Evolutionary conservation across 1,284 basidiomycete genomes (phyloP).

Genomic region (Cryptococcus maquisensis): DNA sequence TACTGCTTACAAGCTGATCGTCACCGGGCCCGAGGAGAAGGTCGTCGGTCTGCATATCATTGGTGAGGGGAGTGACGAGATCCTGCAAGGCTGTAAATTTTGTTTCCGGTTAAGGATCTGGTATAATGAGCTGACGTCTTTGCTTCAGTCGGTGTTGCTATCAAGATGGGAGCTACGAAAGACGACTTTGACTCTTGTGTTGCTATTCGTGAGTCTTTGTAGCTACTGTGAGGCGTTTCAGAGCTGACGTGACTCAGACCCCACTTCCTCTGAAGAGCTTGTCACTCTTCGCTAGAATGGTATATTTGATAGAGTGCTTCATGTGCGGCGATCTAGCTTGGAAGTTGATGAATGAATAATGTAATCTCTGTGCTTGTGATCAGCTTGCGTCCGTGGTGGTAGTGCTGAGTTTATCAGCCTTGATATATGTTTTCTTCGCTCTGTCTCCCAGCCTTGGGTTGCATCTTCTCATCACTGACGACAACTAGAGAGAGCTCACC

Average conservation of each 20-base stretch:
- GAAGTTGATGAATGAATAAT: no score
- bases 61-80: slow-evolving; percentile 83
- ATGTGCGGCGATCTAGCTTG: not conserved
- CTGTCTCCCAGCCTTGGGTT: no score
- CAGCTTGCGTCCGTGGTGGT: no score
- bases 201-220: slow-evolving; percentile 62
- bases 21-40: slow-evolving; percentile 79
- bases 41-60: slow-evolving; percentile 94
- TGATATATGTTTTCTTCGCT: no score
- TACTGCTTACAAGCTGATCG: slow-evolving; percentile 86
- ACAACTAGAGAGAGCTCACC: no score
- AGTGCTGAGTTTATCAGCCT: no score
- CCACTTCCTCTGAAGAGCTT: slow-evolving; percentile 48
- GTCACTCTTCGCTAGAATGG: slow-evolving; percentile 41
- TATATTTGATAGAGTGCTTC: not conserved
- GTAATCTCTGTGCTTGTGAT: no score
- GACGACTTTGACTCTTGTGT: slow-evolving; percentile 81
- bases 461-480: no score
- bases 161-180: slow-evolving; percentile 92
- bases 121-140: not conserved
- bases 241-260: slow-evolving; percentile 22
- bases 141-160: slow-evolving; percentile 66
- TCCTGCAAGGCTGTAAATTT: slow-evolving; percentile 71
- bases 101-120: not conserved
- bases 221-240: not conserved